Percentiles rank a stretch among this genome's conserved stretches.
Evolutionary conservation across 176 grass and related monocot genomes (phyloP).

Genomic region (Secale cereale): DNA sequence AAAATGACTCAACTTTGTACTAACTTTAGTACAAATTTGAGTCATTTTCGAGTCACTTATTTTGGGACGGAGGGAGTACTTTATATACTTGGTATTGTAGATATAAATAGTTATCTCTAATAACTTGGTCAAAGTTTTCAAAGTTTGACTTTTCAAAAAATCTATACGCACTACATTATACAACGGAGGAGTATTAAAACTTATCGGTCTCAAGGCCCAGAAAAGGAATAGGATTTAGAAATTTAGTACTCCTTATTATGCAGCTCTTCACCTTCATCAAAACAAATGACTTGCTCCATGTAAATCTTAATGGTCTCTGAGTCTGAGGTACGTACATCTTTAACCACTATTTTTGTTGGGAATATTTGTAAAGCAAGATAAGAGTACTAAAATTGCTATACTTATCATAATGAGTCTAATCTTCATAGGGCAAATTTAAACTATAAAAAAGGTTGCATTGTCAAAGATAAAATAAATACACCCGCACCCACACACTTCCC

Average conservation of each 20-base stretch:
- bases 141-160: no score
- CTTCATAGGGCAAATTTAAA: neutral
- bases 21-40: no score
- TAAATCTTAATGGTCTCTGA: neutral
- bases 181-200: no score
- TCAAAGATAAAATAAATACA: conserved; percentile 14
- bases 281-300: neutral
- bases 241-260: neutral
- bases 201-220: neutral
- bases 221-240: neutral
- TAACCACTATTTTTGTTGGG: neutral
- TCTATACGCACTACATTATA: no score
- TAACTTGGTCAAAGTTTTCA: no score
- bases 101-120: no score
- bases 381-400: neutral
- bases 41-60: no score
- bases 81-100: no score
- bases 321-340: neutral
- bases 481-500: neutral
- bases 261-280: neutral
- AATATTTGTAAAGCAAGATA: neutral
- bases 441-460: conserved; percentile 6
- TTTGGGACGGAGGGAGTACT: no score
- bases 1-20: no score
- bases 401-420: neutral